phyloP scores from a whole-genome alignment of 495 filamentous ascomycete genomes.

The Penicillium roqueforti region DNA sequence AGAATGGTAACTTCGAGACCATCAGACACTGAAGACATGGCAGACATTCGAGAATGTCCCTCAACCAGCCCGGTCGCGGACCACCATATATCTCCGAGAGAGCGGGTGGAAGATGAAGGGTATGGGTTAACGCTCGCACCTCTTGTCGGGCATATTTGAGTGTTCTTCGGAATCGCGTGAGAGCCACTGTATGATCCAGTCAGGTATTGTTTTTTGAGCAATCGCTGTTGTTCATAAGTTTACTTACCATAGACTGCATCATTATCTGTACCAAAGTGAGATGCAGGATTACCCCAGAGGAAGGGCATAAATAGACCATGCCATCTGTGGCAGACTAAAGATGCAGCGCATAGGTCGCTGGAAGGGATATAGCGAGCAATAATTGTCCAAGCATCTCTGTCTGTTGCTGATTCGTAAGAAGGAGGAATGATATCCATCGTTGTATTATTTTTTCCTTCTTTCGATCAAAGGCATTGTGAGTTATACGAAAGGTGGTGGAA shows the following conservation, averaged over 20 bases:
- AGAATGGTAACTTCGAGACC: constrained; percentile 58
- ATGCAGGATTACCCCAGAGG: constrained; percentile 63
- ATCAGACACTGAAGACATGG: constrained; percentile 59
- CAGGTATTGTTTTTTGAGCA: neutral
- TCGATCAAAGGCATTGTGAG: neutral
- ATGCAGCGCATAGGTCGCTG: constrained; percentile 54
- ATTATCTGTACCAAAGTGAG: constrained; percentile 59
- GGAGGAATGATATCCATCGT: constrained; percentile 55
- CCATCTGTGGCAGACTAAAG: constrained; percentile 56
- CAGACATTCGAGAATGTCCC: constrained; percentile 56
- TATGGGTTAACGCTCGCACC: constrained; percentile 57
- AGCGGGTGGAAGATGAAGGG: constrained; percentile 63
- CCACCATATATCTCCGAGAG: constrained; percentile 63
- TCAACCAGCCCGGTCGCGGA: constrained; percentile 57
- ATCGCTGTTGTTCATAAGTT: neutral
- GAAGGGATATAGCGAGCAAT: constrained; percentile 59
- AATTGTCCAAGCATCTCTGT: constrained; percentile 57
- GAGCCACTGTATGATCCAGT: constrained; percentile 43
- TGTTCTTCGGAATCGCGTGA: constrained; percentile 59
- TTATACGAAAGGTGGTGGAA: neutral
- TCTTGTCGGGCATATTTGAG: constrained; percentile 50
- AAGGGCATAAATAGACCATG: constrained; percentile 57
- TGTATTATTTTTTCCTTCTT: neutral
- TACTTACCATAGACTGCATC: constrained; percentile 57
- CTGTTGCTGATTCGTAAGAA: constrained; percentile 55